Conservation (phyloP, 2,329 filamentous ascomycete species). For the Aspergillus pseudoglaucus region DNA sequence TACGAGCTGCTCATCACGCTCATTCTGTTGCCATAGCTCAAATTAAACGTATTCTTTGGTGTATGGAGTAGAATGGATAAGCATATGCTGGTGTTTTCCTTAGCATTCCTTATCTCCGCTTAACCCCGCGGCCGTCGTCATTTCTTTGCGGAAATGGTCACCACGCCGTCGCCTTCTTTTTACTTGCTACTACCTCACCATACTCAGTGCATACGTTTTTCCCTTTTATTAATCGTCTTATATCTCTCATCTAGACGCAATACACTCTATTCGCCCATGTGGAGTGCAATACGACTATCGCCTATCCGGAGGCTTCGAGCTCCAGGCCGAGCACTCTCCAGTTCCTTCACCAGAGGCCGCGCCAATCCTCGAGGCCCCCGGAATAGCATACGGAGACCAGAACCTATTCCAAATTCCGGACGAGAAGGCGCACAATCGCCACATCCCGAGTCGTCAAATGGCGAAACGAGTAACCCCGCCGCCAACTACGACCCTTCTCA, state of each 20-base stretch:
- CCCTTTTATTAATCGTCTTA: too few relatives aligned
- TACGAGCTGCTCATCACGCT: too few relatives aligned
- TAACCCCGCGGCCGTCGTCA: slow-evolving; percentile 20
- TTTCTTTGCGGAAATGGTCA: slow-evolving; percentile 5
- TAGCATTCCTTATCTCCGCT: slow-evolving; percentile 22
- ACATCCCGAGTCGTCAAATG: slow-evolving; percentile 2
- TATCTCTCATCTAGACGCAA: not conserved
- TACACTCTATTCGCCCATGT: slow-evolving; percentile 18
- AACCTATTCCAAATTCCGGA: slow-evolving; percentile 10
- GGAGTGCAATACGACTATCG: slow-evolving; percentile 20
- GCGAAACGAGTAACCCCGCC: slow-evolving; percentile 22
- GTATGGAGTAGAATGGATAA: too few relatives aligned
- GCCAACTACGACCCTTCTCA: slow-evolving; percentile 32
- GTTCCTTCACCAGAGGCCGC: slow-evolving; percentile 20
- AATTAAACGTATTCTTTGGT: too few relatives aligned
- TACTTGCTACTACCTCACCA: too few relatives aligned
- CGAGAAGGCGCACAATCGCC: slow-evolving; percentile 5
- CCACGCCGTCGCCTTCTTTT: not conserved
- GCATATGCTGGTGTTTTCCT: too few relatives aligned
- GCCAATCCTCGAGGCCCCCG: slow-evolving; percentile 23
- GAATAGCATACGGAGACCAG: slow-evolving; percentile 21
- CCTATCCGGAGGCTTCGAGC: slow-evolving; percentile 14
- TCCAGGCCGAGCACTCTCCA: slow-evolving; percentile 20
- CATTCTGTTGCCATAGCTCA: too few relatives aligned
- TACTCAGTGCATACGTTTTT: too few relatives aligned